Percentiles rank a stretch among this genome's conserved stretches.
Evolutionary conservation across 805 yeast genomes (phyloP).

Genomic region (Kazachstania africana): DNA sequence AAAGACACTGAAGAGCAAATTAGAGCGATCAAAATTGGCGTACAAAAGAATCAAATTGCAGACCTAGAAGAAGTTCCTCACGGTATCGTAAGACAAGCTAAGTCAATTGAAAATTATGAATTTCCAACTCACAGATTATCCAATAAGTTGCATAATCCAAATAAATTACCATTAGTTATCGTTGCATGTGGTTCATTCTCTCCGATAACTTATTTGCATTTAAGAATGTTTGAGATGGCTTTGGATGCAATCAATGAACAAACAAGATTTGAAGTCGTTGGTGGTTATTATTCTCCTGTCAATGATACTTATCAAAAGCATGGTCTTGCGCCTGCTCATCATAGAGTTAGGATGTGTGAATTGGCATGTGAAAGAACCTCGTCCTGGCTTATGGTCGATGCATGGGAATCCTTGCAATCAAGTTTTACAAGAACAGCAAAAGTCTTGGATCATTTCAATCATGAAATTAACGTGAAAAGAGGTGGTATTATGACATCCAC

Average conservation of each 20-base stretch:
- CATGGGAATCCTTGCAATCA: conserved; percentile 94
- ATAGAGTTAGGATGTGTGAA: conserved; percentile 96
- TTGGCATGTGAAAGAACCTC: conserved; percentile 94
- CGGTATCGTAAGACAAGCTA: conserved; percentile 84
- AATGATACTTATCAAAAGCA: conserved; percentile 85
- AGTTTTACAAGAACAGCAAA: conserved; percentile 88
- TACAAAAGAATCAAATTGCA: conserved; percentile 56
- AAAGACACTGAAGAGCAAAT: conserved; percentile 3
- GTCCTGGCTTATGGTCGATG: conserved; percentile 97
- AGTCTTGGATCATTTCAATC: conserved; percentile 92
- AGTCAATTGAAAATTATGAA: conserved; percentile 48
- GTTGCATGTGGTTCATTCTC: conserved; percentile 98
- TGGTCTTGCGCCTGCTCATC: conserved; percentile 80
- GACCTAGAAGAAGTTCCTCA: conserved; percentile 96
- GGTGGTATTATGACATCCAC: conserved; percentile 63
- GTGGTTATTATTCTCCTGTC: conserved; percentile 94
- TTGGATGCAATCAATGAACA: conserved; percentile 83
- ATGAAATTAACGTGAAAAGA: conserved; percentile 81
- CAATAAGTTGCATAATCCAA: conserved; percentile 52
- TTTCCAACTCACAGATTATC: conserved; percentile 86
- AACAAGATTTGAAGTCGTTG: conserved; percentile 88
- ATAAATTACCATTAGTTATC: conserved; percentile 79
- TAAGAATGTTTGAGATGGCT: conserved; percentile 99
- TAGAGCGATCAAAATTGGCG: conserved; percentile 19
- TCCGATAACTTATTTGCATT: conserved; percentile 87